Evolutionary conservation across 179 eudicot species (phyloP).

Genomic region (Nepenthes alata): DNA sequence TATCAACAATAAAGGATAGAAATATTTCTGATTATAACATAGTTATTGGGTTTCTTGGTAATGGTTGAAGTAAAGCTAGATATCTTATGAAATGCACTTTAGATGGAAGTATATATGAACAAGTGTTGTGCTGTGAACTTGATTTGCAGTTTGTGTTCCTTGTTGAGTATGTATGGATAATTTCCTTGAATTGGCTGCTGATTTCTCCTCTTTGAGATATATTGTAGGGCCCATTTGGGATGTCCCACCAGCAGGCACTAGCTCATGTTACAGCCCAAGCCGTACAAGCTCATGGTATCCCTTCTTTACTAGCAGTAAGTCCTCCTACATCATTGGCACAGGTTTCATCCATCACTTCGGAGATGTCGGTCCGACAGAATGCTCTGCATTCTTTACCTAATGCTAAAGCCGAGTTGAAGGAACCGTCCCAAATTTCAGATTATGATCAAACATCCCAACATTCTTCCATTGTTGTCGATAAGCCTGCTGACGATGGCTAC

Average conservation of each 20-base stretch:
- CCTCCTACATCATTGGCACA: constrained; percentile 18
- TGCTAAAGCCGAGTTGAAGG: constrained; percentile 17
- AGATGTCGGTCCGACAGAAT: constrained; percentile 24
- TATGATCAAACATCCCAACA: constrained; percentile 43
- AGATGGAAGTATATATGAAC: too few relatives aligned
- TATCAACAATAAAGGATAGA: too few relatives aligned
- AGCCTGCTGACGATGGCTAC: constrained; percentile 80
- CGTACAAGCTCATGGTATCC: neutral
- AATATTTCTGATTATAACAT: too few relatives aligned
- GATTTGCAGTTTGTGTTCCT: too few relatives aligned
- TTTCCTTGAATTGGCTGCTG: neutral
- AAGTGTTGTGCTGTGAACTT: too few relatives aligned
- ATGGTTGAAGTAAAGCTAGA: too few relatives aligned
- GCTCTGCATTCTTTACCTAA: constrained; percentile 22
- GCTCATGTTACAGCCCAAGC: constrained; percentile 39
- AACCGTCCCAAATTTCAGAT: constrained; percentile 29
- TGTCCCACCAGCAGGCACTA: constrained; percentile 62
- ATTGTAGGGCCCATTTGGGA: constrained; percentile 46
- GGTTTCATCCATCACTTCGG: constrained; percentile 23
- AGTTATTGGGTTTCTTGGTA: too few relatives aligned
- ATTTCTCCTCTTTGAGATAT: constrained; percentile 10
- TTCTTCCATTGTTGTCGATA: constrained; percentile 44
- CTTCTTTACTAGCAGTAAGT: neutral
- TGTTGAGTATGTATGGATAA: too few relatives aligned
- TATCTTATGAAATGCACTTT: too few relatives aligned